These are phyloP conservation scores for Colletotrichum eremochloae DNA, from an alignment of 2,329 filamentous ascomycete genomes.

Conservation along the genomic window DNA sequence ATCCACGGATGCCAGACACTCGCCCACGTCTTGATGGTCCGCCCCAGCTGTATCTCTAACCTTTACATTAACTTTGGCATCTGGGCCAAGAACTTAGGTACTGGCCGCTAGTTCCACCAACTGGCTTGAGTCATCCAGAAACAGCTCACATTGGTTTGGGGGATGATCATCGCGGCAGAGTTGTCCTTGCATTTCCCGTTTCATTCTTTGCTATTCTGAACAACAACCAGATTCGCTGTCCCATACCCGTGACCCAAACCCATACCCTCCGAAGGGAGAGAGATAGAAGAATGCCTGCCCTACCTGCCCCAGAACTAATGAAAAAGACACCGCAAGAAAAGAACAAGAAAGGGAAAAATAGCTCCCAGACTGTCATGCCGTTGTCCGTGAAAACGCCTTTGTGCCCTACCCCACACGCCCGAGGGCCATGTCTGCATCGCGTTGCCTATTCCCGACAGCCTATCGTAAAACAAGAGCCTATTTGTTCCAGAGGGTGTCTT, in stretches of 20 bases:
- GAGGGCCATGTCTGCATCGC: background rate
- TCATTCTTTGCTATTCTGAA: slow-evolving; percentile 10
- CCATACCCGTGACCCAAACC: slow-evolving; percentile 6
- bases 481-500: slow-evolving; percentile 11
- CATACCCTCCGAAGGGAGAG: background rate
- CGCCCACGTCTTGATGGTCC: background rate
- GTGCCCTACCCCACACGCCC: background rate
- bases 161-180: background rate
- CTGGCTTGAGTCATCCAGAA: background rate
- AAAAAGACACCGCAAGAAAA: background rate
- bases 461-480: slow-evolving; percentile 10
- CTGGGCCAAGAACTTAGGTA: background rate
- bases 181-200: slow-evolving; percentile 1
- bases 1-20: no score
- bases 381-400: slow-evolving; percentile 2
- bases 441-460: background rate
- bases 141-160: background rate
- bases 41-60: background rate
- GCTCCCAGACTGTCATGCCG: background rate
- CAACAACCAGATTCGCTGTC: slow-evolving; percentile 11
- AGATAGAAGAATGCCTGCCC: background rate
- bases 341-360: background rate
- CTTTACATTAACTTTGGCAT: background rate
- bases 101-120: no score
- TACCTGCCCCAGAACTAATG: background rate